Base-by-base conservation (phyloP, 2,329 filamentous ascomycete species). In the Alternaria alternata region DNA sequence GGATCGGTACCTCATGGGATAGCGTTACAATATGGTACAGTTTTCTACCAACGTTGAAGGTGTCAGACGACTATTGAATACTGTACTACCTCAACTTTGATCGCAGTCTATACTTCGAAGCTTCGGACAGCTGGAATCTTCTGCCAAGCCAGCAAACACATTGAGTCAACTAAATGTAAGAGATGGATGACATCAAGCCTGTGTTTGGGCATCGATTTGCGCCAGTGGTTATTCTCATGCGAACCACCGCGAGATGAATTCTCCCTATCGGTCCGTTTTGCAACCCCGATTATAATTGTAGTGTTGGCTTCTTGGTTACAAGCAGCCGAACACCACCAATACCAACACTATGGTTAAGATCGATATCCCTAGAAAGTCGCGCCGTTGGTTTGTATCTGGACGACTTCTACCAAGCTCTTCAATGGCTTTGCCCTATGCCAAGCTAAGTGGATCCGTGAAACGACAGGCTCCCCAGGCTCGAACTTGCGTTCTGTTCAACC, bases 151-250 rank as follows among this genome's bases (percentile, higher is more conserved):
- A 49, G 46, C 30, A 36, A 32, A 11, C n/a, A 47, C 9, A 20
- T 32, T 7, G 20, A 14, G 30, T 38, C 22, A 24, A 36, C 34
- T n/a, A 38, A 20, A 49, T 49, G 46, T 32, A 38, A 49, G 20
- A 38, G 20, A 49, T 38, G 30, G 34, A 49, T 49, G 46, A 26
- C 46, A 49, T 49, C 46, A 38, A 38, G 46, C 30, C 20, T 26
- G 32, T 38, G 32, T 36, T 8, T 36, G 46, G 20, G 20, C 12
- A 49, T 49, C 32, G 32, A 16, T 20, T 49, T 20, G 46, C 46
- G 32, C 46, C 16, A 48, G 34, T 18, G 46, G 7, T n/a, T 48
- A 16, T 36, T 6, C 18, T 24, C 46, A 34, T 30, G 30, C 18
- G 46, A 48, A n/a, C 32, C 22, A 38, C 16, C 32, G 20, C 16